Base-by-base conservation (phyloP, 2,329 filamentous ascomycete species). In the Fusarium verticillioides region DNA sequence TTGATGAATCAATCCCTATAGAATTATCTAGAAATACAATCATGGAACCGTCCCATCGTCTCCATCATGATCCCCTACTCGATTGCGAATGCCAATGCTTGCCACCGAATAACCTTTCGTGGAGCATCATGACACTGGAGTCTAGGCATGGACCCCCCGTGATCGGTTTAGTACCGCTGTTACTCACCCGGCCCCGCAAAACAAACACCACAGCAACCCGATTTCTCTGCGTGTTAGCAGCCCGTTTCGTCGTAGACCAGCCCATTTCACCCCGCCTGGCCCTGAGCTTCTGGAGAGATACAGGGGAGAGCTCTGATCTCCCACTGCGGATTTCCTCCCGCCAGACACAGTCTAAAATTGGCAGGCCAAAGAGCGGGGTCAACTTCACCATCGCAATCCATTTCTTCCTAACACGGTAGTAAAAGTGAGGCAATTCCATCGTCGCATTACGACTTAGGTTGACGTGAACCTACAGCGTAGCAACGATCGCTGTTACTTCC, bases 331-430 rank as follows among this genome's bases (percentile, higher is more conserved):
- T 54, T 54, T 62, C 21, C n/a, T 62, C 37, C 64, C 66, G 13
- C 66, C 47, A 52, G n/a, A 16, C 16, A 5, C 16, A 19, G 30
- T 23, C 47, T 23, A 34, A 34, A 50, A 34, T 30, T 39, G 54
- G 56, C 60, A 63, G 52, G 54, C 52, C 53, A 47, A 54, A 69
- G 69, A 72, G 69, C 69, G 69, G 69, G 69, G 69, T 72, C 34
- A 53, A 34, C 49, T 72, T 62, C 68, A 50, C 30, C 52, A 65
- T 56, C 50, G 30, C 9, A 12, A 46, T 50, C 5, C 46, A 13
- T 13, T 50, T 54, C 39, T 66, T 43, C 43, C 32, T 18, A 21
- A 60, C 37, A 15, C 21, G 30, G 43, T 50, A 69, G 69, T 59
- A 49, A 53, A 40, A 47, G 43, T 52, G 58, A 65, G 54, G 30